phyloP scores from a whole-genome alignment of 192 early-diverging fungal genomes.

The Umbelopsis ramanniana region DNA sequence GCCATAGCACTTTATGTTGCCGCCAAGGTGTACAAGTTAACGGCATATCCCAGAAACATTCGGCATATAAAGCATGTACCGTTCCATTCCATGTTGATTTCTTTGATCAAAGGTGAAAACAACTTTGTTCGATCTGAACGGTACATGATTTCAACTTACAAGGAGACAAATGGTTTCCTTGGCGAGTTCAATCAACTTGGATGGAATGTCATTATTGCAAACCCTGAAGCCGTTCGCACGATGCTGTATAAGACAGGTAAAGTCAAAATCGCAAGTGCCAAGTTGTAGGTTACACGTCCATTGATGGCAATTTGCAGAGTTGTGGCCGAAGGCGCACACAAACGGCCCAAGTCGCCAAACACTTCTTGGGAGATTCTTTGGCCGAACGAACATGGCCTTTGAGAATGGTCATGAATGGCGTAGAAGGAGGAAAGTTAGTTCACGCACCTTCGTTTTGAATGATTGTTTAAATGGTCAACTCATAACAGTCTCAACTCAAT shows the following conservation, averaged over 20 bases:
- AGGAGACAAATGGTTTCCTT: neutral
- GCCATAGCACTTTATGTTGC: neutral
- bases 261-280: neutral
- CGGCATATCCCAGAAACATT: neutral
- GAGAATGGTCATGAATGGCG: neutral
- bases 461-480: neutral
- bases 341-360: neutral
- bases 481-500: neutral
- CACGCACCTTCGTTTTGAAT: too few species aligned
- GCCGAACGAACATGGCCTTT: neutral
- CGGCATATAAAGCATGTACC: neutral
- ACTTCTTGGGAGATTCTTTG: neutral
- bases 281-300: neutral
- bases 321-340: neutral
- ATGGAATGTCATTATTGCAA: neutral
- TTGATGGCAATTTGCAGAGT: neutral
- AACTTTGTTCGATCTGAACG: neutral
- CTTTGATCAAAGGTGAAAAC: neutral
- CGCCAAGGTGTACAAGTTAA: neutral
- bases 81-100: neutral
- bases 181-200: neutral
- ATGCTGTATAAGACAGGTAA: constrained; percentile 6
- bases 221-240: neutral
- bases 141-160: neutral
- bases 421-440: neutral